These are phyloP conservation scores for Aeschynomene evenia DNA, from an alignment of 306 rosid species.

Conservation along the genomic window DNA sequence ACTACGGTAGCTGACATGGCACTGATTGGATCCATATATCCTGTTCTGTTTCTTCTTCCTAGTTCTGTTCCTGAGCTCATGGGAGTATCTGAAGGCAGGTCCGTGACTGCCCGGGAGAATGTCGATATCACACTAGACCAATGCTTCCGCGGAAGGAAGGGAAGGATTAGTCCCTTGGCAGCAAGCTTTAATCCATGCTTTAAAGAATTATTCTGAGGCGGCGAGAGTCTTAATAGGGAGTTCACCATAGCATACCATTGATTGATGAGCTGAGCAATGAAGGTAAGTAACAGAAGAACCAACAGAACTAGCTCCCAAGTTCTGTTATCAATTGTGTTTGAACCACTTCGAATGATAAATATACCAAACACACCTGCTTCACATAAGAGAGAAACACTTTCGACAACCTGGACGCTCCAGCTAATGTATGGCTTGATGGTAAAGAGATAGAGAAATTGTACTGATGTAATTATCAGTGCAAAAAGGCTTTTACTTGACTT, in stretches of 20 bases:
- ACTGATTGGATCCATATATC: conserved; percentile 36
- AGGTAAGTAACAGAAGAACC: conserved; percentile 46
- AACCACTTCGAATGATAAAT: conserved; percentile 30
- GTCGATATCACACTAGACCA: conserved; percentile 42
- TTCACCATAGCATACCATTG: conserved; percentile 52
- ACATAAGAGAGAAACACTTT: conserved; percentile 53
- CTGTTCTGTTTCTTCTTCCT: conserved; percentile 41
- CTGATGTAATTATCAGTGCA: conserved; percentile 47
- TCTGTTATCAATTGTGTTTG: conserved; percentile 29
- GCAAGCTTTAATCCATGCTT: conserved; percentile 49
- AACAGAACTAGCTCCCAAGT: conserved; percentile 40
- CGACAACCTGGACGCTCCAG: conserved; percentile 50
- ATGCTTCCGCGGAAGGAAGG: conserved; percentile 55
- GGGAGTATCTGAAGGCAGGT: conserved; percentile 37
- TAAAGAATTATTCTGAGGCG: conserved; percentile 42
- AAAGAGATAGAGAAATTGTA: conserved; percentile 49
- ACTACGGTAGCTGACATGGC: conserved; percentile 64
- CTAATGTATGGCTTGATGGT: conserved; percentile 54
- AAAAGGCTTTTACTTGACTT: conserved; percentile 46
- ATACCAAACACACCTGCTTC: conserved; percentile 48
- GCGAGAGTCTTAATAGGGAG: conserved; percentile 45
- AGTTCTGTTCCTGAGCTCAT: conserved; percentile 35
- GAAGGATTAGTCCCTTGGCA: conserved; percentile 55
- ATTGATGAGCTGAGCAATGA: conserved; percentile 48
- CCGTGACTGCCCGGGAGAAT: conserved; percentile 37